Base-by-base conservation (phyloP, 2,329 filamentous ascomycete genomes). In the Ceratocystis cubensis region DNA sequence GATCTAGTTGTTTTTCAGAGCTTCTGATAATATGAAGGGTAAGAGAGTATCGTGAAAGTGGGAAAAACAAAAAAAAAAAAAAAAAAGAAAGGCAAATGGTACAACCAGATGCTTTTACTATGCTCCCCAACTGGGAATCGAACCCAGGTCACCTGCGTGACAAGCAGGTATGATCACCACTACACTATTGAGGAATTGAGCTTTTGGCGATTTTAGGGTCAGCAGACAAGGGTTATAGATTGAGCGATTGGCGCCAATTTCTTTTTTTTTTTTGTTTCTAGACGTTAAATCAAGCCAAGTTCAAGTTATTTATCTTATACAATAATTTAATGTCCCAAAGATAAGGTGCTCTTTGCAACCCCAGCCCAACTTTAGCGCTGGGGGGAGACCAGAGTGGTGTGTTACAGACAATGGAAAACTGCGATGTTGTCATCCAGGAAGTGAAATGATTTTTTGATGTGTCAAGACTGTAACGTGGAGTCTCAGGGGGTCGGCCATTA, bases 131-230 rank as follows among this genome's bases (percentile, higher is more conserved):
- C 41, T 63, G 41, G 61, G 41, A 63, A 63, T 63, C 20, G 20
- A 63, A 63, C n/a, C 41, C 41, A 48, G 25, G 41, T 48, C 61
- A 63, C 61, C 61, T 48, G 41, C 61, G 61, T 59, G 56, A 59
- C 56, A 59, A 59, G 56, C 56, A 59, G 56, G 56, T 59, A 59
- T 59, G 56, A 59, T 59, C 56, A 59, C 56, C 56, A 59, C 56
- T 46, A 28, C 41, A 48, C 20, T 48, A 63, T 63, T 63, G 25
- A 63, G 61, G 61, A 63, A 15, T 44, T 5, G 5, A 20, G 22
- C 10, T 45, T n/a, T 33, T n/a, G 22, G 1, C 30, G 10, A n/a
- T 0, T n/a, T 30, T 57, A 57, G 22, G 22, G 53, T 57, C 15
- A 8, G 1, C 25, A 0, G 5, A 30, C 53, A 57, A 28, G 22